These are phyloP conservation scores for Oehlia diaphana DNA, from an alignment of 192 early-diverging fungal genomes.

Conservation along the genomic window DNA sequence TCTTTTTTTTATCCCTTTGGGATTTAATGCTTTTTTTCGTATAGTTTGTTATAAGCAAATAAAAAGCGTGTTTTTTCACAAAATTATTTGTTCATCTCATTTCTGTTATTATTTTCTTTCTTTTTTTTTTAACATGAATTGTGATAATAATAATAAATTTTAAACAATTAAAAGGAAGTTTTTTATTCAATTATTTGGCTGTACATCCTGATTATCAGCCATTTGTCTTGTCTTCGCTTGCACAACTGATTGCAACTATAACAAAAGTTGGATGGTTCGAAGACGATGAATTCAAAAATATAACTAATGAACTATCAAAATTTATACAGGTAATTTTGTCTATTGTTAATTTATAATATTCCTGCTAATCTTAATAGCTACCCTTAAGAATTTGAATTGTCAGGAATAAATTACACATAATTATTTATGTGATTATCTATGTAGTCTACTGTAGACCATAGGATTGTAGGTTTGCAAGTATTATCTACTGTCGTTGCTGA, in stretches of 20 bases:
- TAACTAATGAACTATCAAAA: constrained; percentile 52
- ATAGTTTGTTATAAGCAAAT: constrained; percentile 32
- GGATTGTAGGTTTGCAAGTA: constrained; percentile 67
- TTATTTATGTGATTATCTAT: not conserved
- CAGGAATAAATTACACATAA: not conserved
- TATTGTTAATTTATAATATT: not conserved
- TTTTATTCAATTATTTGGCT: constrained; percentile 60
- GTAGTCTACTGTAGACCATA: constrained; percentile 55
- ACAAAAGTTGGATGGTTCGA: constrained; percentile 77
- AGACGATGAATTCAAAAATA: constrained; percentile 60
- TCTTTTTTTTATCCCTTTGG: not conserved
- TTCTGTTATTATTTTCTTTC: not conserved
- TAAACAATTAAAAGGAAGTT: constrained; percentile 48
- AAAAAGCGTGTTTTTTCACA: constrained; percentile 35
- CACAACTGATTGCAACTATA: constrained; percentile 62
- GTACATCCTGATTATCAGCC: constrained; percentile 54
- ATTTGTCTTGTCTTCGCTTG: constrained; percentile 60
- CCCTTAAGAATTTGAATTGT: constrained; percentile 4
- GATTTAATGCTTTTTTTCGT: constrained; percentile 25
- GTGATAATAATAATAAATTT: constrained; percentile 19
- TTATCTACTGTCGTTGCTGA: constrained; percentile 69
- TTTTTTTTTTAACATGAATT: not conserved
- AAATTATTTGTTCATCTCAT: constrained; percentile 25
- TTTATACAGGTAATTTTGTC: constrained; percentile 54
- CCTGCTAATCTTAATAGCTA: not conserved